Percentiles rank a stretch among this genome's conserved stretches.
Conservation (phyloP, 805 yeast species). For the Suhomyces prunicola region DNA sequence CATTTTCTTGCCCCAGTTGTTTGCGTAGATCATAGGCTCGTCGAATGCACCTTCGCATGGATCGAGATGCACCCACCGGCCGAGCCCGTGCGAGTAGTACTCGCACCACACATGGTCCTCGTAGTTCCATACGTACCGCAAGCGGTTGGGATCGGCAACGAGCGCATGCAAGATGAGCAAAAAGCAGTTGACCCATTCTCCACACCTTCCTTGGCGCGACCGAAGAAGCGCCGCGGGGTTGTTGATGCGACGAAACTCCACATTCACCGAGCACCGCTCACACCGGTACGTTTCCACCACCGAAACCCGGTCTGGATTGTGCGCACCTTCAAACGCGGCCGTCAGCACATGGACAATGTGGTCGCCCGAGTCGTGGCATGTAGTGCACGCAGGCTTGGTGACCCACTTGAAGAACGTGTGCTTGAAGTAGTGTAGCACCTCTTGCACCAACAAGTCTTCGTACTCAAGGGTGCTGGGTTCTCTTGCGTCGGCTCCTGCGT, state of each 20-base stretch:
- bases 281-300: conserved; percentile 67
- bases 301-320: conserved; percentile 44
- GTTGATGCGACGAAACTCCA: conserved; percentile 76
- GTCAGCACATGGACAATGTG: conserved; percentile 39
- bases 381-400: conserved; percentile 59
- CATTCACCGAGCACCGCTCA: conserved; percentile 39
- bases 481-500: conserved; percentile 56
- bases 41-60: conserved; percentile 86
- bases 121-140: conserved; percentile 76
- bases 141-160: conserved; percentile 26
- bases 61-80: conserved; percentile 85
- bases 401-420: conserved; percentile 82
- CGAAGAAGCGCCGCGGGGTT: conserved; percentile 59
- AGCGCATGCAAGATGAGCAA: conserved; percentile 65
- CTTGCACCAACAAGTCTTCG: conserved; percentile 36
- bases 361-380: conserved; percentile 40
- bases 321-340: conserved; percentile 30
- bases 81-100: conserved; percentile 57
- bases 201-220: conserved; percentile 78
- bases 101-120: conserved; percentile 99
- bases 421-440: conserved; percentile 51
- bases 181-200: conserved; percentile 93
- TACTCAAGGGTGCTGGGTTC: conserved; percentile 29
- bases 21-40: conserved; percentile 70
- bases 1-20: conserved; percentile 94